phyloP scores from a whole-genome alignment of 257 asterid species.

The Linaria vulgaris region DNA sequence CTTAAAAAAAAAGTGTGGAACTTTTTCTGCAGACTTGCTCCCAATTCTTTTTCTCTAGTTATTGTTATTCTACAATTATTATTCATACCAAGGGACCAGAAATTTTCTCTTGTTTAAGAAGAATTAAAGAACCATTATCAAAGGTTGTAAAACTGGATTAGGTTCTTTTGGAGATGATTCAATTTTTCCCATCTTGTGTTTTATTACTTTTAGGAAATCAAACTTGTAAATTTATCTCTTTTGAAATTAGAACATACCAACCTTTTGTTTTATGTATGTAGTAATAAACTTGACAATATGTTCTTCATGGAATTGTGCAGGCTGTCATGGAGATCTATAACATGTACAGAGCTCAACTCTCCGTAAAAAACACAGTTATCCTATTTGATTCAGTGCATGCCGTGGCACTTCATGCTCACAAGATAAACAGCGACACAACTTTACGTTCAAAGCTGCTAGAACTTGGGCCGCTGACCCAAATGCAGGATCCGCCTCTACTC shows the following conservation, averaged over 20 bases:
- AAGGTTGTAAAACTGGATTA: conserved; percentile 13
- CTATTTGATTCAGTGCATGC: conserved; percentile 78
- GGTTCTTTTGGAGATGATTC: background rate
- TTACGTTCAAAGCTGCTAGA: conserved; percentile 75
- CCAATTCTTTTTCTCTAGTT: no score
- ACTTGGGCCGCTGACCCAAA: conserved; percentile 76
- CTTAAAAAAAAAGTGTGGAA: background rate
- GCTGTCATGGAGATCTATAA: conserved; percentile 90
- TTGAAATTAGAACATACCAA: background rate
- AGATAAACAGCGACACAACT: conserved; percentile 57
- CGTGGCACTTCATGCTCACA: conserved; percentile 83
- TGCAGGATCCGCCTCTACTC: conserved; percentile 99
- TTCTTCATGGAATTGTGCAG: conserved; percentile 42
- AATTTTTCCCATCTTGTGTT: background rate
- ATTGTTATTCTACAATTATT: background rate
- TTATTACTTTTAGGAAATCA: background rate
- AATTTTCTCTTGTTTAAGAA: background rate
- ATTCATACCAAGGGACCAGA: background rate
- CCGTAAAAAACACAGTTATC: conserved; percentile 56
- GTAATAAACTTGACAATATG: conserved; percentile 18
- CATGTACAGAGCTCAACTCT: conserved; percentile 70
- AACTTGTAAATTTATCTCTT: background rate
- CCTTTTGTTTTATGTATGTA: background rate
- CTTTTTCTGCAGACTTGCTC: no score
- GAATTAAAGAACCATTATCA: background rate